A percentile compares a stretch with the other conserved stretches of the same genome.
Conservation (phyloP, 306 rosid genomes). For the Dryas octopetala region DNA sequence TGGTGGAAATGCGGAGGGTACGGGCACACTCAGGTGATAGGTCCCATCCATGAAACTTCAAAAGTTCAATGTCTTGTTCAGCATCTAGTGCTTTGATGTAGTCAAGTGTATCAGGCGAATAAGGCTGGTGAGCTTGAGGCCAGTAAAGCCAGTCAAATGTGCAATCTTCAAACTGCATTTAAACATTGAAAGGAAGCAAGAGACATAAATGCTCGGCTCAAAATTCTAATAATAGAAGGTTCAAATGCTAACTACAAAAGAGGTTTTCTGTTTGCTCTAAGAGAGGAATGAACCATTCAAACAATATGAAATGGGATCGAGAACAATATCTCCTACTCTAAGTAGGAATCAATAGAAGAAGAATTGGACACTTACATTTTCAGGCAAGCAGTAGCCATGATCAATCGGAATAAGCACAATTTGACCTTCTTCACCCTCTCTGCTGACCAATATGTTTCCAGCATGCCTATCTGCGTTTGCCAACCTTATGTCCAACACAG, state of each 20-base stretch:
- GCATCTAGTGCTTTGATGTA: constrained; percentile 66
- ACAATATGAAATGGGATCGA: not conserved
- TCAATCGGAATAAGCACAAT: constrained; percentile 78
- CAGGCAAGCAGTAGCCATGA: constrained; percentile 88
- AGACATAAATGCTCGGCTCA: constrained; percentile 16
- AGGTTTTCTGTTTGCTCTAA: constrained; percentile 8
- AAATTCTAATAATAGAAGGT: not conserved
- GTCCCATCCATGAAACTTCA: constrained; percentile 79
- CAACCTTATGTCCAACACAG: constrained; percentile 74
- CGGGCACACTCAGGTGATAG: constrained; percentile 62
- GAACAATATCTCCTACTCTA: not conserved
- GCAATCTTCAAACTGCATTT: constrained; percentile 90
- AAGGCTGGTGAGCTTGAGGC: constrained; percentile 78
- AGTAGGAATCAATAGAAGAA: not conserved
- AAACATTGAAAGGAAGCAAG: constrained; percentile 31
- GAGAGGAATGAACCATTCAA: no score
- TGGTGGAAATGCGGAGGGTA: constrained; percentile 69
- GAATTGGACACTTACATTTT: constrained; percentile 44
- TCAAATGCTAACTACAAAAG: constrained; percentile 6
- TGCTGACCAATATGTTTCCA: constrained; percentile 68
- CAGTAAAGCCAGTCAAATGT: constrained; percentile 94
- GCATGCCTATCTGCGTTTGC: constrained; percentile 95
- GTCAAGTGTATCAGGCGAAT: constrained; percentile 52
- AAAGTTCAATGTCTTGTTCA: constrained; percentile 60
- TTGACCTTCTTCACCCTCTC: constrained; percentile 27